phyloP scores from a whole-genome alignment of 768 basidiomycete genomes.

The Tulasnella sp. region DNA sequence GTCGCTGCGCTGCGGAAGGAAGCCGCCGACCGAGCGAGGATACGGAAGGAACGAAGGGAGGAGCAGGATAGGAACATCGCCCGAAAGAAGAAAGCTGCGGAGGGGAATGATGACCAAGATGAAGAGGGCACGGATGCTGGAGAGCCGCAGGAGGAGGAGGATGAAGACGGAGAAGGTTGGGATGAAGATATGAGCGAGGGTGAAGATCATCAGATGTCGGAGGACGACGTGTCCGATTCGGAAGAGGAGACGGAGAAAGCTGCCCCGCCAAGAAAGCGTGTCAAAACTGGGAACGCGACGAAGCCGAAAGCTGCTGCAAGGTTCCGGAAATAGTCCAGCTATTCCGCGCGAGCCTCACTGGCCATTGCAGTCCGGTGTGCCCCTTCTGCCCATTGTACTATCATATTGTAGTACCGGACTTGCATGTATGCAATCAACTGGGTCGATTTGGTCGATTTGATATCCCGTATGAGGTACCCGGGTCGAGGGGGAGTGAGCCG shows the following conservation, averaged over 20 bases:
- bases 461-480: background rate
- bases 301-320: background rate
- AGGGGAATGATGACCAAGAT: slow-evolving; percentile 19
- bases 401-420: background rate
- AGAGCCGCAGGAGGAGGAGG: slow-evolving; percentile 26
- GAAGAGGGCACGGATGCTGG: slow-evolving; percentile 25
- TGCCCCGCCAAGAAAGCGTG: slow-evolving; percentile 1
- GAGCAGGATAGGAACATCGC: slow-evolving; percentile 89
- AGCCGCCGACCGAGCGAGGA: slow-evolving; percentile 64
- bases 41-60: slow-evolving; percentile 65
- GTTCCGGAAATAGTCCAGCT: slow-evolving; percentile 1
- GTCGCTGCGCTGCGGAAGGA: slow-evolving; percentile 51
- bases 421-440: background rate
- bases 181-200: slow-evolving; percentile 29
- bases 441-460: background rate
- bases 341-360: background rate
- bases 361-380: background rate
- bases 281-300: background rate
- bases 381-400: background rate
- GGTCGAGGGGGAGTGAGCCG: background rate
- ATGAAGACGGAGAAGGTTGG: slow-evolving; percentile 29
- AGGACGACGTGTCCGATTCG: slow-evolving; percentile 1
- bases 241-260: slow-evolving; percentile 2
- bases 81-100: slow-evolving; percentile 51
- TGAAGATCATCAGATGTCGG: slow-evolving; percentile 21